Evolutionary conservation across 75 land plant species (phyloP).

Genomic region (Pinus tabuliformis): DNA sequence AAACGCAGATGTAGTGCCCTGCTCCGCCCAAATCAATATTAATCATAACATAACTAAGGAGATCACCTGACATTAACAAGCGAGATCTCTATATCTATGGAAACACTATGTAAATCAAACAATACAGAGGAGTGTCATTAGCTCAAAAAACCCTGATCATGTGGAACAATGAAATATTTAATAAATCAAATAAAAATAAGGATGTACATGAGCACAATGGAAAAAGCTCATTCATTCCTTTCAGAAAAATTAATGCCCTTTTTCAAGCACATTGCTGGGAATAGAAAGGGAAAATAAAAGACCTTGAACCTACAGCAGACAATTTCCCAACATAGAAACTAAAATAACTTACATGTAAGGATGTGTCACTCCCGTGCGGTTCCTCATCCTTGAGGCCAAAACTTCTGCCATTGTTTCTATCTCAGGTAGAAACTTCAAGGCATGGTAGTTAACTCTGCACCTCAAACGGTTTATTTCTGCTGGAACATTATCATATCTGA

Average conservation of each 20-base stretch:
- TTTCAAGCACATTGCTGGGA: not conserved
- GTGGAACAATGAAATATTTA: not conserved
- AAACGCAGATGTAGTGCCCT: constrained; percentile 98
- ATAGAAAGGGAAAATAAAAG: not conserved
- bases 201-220: not conserved
- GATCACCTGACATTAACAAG: not conserved
- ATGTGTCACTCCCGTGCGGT: constrained; percentile 74
- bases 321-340: not conserved
- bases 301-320: not conserved
- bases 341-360: constrained; percentile 70
- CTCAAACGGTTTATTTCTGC: constrained; percentile 82
- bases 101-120: not conserved
- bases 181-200: not conserved
- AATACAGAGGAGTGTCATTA: not conserved
- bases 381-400: constrained; percentile 82
- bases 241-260: not conserved
- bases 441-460: constrained; percentile 97
- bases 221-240: not conserved
- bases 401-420: constrained; percentile 88
- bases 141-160: not conserved
- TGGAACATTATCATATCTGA: constrained; percentile 95
- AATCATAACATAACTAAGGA: not conserved
- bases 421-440: constrained; percentile 86
- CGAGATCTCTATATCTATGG: not conserved
- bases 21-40: constrained; percentile 1